Base-by-base conservation (phyloP, 2,329 filamentous ascomycete species). In the Pseudocercospora vitis region DNA sequence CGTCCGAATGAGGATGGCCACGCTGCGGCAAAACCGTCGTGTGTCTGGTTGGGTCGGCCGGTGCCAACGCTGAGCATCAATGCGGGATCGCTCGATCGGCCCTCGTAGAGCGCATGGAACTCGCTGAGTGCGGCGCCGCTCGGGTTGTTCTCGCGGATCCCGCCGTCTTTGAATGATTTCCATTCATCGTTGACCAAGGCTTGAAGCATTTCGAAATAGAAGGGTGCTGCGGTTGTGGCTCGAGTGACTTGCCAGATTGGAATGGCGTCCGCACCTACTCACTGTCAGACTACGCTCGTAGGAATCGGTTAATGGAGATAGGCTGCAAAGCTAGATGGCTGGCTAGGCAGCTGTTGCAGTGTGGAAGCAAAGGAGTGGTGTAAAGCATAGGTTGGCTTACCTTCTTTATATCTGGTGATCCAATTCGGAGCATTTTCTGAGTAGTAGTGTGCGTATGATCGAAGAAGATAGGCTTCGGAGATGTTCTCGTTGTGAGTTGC, bases 211-310 rank as follows among this genome's bases (percentile, higher is more conserved):
- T 77, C 72, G 65, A 79, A 78, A 63, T 76, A 78, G 61, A 78
- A 78, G 0, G 78, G 78, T 0, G 78, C 78, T 2, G 79, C 79
- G 1, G 74, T 77, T 0, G 78, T 81, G 1, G 78, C 79, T 6
- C 78, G 65, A 0, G 76, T 78, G 1, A 79, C 78, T 63, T 79
- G 66, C 72, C 77, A 81, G 33, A 81, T 79, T 1, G 72, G 70
- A 12, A 78, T 65, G 35, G 68, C 65, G 52, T 78, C 74, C 4
- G 72, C 71, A 7, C 58, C 37, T 42, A 6, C n/a, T 42, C 21
- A 42, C 21, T 12, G 8, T 42, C 24, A 42, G 37, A 18, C 12
- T 42, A 12, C 12, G 4, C 2, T 42, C 37, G 11, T 23, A 1
- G 2, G 12, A 9, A 21, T 12, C 12, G 6, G 12, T 9, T 3